A percentile compares a stretch with the other conserved stretches of the same genome.
phyloP scores from a whole-genome alignment of 495 filamentous ascomycete species.

The Neurospora pannonica region DNA sequence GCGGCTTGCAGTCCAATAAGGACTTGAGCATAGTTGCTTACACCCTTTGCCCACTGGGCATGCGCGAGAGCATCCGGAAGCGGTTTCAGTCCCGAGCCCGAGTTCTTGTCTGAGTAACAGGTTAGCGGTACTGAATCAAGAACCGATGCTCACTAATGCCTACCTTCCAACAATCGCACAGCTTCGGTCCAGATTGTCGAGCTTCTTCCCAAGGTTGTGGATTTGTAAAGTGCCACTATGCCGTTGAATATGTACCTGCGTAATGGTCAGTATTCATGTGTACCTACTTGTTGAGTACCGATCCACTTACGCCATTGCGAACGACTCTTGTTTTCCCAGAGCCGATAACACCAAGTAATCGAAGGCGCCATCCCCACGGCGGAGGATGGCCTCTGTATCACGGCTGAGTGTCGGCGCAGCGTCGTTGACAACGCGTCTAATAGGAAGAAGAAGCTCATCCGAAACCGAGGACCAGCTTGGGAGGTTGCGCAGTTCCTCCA shows the following conservation, averaged over 20 bases:
- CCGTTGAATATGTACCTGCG: conserved; percentile 52
- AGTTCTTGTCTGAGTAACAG: conserved; percentile 17
- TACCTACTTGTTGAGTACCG: background rate
- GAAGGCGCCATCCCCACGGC: conserved; percentile 34
- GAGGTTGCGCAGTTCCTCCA: conserved; percentile 53
- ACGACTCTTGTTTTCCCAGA: conserved; percentile 39
- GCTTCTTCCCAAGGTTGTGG: conserved; percentile 54
- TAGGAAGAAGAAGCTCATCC: conserved; percentile 65
- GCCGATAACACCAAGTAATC: conserved; percentile 43
- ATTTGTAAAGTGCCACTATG: conserved; percentile 53
- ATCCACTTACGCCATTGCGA: conserved; percentile 34
- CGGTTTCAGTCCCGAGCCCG: conserved; percentile 16
- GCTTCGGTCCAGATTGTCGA: conserved; percentile 35
- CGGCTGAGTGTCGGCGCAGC: conserved; percentile 44
- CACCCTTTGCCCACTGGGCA: conserved; percentile 32
- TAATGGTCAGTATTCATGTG: conserved; percentile 30
- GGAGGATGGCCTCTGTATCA: conserved; percentile 44
- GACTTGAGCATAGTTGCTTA: conserved; percentile 37
- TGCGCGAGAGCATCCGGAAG: conserved; percentile 38
- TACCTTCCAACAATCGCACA: conserved; percentile 18
- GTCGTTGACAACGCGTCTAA: conserved; percentile 29
- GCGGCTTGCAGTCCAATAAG: conserved; percentile 38
- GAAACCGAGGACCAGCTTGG: conserved; percentile 49
- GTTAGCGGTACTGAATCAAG: conserved; percentile 11
- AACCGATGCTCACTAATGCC: background rate